These are phyloP conservation scores for Blastobotrys mokoenaii DNA, from an alignment of 805 yeast genomes.

Conservation along the genomic window DNA sequence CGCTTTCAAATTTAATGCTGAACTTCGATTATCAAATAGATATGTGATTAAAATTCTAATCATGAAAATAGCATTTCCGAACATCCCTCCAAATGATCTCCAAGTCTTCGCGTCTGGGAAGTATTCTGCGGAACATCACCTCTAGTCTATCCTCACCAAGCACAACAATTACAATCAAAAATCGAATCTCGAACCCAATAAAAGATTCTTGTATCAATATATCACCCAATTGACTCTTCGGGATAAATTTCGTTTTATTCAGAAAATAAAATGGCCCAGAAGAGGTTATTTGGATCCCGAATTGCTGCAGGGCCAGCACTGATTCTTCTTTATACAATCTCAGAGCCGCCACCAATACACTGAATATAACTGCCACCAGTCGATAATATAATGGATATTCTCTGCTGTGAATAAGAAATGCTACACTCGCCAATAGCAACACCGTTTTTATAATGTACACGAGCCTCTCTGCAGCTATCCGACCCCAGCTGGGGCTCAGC, in stretches of 20 bases:
- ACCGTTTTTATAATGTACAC: neutral
- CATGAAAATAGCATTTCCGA: neutral
- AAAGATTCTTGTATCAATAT: constrained; percentile 72
- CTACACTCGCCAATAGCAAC: neutral
- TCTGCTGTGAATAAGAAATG: neutral
- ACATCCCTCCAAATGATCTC: constrained; percentile 16
- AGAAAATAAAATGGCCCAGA: constrained; percentile 23
- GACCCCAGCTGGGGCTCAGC: neutral
- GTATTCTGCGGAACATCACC: constrained; percentile 23
- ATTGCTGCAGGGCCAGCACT: constrained; percentile 34
- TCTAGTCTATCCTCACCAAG: constrained; percentile 29
- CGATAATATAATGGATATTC: neutral
- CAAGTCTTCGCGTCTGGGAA: constrained; percentile 15
- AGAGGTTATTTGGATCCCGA: constrained; percentile 41
- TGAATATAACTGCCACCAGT: neutral
- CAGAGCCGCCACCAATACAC: constrained; percentile 1
- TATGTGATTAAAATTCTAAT: no score
- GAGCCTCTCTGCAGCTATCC: neutral
- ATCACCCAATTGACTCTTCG: constrained; percentile 50
- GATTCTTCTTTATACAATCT: constrained; percentile 26
- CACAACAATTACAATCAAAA: constrained; percentile 53
- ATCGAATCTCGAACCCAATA: constrained; percentile 55
- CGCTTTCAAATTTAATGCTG: no score
- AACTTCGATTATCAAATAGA: no score
- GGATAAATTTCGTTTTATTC: constrained; percentile 39